These are phyloP conservation scores for Bisporella sp. DNA, from an alignment of 2,329 filamentous ascomycete genomes.

Conservation along the genomic window DNA sequence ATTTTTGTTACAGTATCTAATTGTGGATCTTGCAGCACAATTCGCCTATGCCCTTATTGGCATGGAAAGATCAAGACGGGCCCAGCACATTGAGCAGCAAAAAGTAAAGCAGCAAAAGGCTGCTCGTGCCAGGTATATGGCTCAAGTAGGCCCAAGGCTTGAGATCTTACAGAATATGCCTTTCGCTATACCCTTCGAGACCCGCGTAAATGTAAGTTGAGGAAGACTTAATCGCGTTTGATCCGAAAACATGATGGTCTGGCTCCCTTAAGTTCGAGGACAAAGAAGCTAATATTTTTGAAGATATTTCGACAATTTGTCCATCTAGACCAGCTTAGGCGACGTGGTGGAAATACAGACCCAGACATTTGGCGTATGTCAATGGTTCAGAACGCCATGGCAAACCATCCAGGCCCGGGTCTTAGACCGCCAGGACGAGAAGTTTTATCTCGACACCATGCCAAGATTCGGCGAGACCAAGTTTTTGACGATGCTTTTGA, in stretches of 20 bases:
- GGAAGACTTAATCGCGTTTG: too few species aligned
- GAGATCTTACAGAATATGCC: conserved; percentile 95
- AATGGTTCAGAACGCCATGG: conserved; percentile 36
- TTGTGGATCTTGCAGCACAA: too few species aligned
- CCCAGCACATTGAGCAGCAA: conserved; percentile 54
- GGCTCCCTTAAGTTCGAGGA: too few species aligned
- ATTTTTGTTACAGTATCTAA: too few species aligned
- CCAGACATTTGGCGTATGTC: conserved; percentile 68
- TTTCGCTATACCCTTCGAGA: conserved; percentile 90
- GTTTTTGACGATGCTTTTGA: conserved; percentile 82
- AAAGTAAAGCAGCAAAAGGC: conserved; percentile 58
- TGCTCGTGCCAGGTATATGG: conserved; percentile 64
- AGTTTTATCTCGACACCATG: conserved; percentile 58
- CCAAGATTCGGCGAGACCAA: conserved; percentile 68
- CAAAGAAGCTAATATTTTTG: too few species aligned
- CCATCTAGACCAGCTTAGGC: conserved; percentile 67
- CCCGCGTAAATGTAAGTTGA: conserved; percentile 51
- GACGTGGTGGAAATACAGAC: conserved; percentile 66
- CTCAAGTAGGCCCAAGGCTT: conserved; percentile 75
- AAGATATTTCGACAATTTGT: conserved; percentile 91
- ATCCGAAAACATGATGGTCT: too few species aligned
- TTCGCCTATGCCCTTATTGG: conserved; percentile 34
- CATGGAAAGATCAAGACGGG: conserved; percentile 54
- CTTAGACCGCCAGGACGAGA: conserved; percentile 22
- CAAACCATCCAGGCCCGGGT: conserved; percentile 2